Evolutionary conservation across 2,329 filamentous ascomycete species (phyloP).

Genomic region (Epicoccum sorghinum): DNA sequence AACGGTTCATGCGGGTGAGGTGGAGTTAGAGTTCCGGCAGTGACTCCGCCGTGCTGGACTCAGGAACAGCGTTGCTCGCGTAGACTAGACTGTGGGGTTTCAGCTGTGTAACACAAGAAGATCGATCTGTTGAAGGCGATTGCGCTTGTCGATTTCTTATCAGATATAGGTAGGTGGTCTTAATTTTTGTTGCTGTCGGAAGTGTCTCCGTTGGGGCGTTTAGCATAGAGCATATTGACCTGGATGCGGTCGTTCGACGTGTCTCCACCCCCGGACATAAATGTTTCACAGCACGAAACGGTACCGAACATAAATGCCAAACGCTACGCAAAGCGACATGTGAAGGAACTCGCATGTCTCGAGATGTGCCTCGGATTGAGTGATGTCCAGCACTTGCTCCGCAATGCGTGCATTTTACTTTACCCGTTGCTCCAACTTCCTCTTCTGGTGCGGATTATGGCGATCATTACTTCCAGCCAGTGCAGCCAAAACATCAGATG

Average conservation of each 20-base stretch:
- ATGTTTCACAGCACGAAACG: background rate
- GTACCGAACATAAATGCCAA: too few relatives aligned
- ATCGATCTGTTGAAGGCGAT: too few relatives aligned
- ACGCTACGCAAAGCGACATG: too few relatives aligned
- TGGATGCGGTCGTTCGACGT: background rate
- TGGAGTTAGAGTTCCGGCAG: slow-evolving; percentile 4
- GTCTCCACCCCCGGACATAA: background rate
- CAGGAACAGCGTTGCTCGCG: background rate
- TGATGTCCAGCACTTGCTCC: too few relatives aligned
- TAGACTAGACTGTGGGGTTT: background rate
- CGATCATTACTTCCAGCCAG: too few relatives aligned
- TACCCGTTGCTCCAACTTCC: too few relatives aligned
- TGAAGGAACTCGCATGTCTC: too few relatives aligned
- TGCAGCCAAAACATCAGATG: too few relatives aligned
- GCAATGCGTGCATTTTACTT: too few relatives aligned
- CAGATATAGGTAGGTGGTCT: background rate
- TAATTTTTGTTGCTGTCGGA: background rate
- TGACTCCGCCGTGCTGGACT: slow-evolving; percentile 2
- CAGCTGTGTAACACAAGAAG: background rate
- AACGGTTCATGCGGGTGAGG: background rate
- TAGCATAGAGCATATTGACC: background rate
- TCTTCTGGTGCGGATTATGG: too few relatives aligned
- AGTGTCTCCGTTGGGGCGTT: background rate
- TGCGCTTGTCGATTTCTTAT: background rate
- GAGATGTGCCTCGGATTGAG: too few relatives aligned